These are phyloP conservation scores for Mortierella alpina DNA, from an alignment of 192 early-diverging fungal species.

Conservation along the genomic window DNA sequence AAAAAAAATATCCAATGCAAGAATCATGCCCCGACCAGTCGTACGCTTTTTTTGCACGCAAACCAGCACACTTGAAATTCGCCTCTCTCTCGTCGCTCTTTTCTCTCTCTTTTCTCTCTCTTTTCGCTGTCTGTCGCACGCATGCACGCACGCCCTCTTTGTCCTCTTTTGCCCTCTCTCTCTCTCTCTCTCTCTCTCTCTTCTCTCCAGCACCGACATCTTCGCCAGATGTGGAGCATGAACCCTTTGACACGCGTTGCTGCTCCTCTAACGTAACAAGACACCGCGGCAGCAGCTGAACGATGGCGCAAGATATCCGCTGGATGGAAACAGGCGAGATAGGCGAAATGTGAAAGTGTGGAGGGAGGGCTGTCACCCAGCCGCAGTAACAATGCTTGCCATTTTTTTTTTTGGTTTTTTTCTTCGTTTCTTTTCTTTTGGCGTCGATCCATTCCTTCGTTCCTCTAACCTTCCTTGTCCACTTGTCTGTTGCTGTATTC, in stretches of 20 bases:
- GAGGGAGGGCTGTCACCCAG: too few species aligned
- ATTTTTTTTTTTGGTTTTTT: too few species aligned
- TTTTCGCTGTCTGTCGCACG: neutral
- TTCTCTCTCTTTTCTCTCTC: neutral
- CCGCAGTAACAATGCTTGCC: too few species aligned
- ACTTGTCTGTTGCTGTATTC: too few species aligned
- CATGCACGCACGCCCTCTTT: neutral
- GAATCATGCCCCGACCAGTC: neutral
- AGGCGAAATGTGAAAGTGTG: too few species aligned
- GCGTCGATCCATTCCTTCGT: neutral
- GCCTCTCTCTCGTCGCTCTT: neutral
- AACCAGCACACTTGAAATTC: neutral
- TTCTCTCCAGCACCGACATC: neutral
- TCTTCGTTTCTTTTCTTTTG: neutral
- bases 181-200: slow-evolving; percentile 10
- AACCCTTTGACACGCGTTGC: too few species aligned
- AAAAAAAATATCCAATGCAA: neutral
- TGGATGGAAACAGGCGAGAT: too few species aligned
- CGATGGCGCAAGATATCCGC: too few species aligned
- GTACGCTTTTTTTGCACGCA: neutral
- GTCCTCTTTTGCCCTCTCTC: neutral
- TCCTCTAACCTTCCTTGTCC: too few species aligned
- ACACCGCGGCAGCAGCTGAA: too few species aligned
- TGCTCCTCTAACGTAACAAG: too few species aligned
- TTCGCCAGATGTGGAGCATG: neutral